These are phyloP conservation scores for Boletus eberwhitei DNA, from an alignment of 768 basidiomycete species.

Conservation along the genomic window DNA sequence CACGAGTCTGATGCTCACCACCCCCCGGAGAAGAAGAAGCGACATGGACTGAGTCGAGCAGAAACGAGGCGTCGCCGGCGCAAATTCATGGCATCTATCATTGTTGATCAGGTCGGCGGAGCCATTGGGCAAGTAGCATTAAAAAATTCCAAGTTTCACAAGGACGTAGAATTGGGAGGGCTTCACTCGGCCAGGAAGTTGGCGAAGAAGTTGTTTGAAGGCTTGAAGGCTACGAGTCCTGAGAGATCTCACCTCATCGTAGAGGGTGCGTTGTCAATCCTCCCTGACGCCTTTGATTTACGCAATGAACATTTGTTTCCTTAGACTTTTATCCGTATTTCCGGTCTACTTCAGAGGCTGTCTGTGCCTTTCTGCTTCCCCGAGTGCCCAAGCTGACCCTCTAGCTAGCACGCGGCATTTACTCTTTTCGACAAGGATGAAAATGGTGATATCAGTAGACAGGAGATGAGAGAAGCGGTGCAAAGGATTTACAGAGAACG, in stretches of 20 bases:
- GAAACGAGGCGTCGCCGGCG: conserved; percentile 41
- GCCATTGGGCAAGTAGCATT: conserved; percentile 70
- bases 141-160: conserved; percentile 61
- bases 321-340: conserved; percentile 80
- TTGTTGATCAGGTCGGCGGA: conserved; percentile 64
- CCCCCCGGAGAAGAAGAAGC: conserved; percentile 12
- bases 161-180: conserved; percentile 49
- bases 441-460: conserved; percentile 77
- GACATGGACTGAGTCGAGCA: conserved; percentile 18
- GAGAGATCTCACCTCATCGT: conserved; percentile 61
- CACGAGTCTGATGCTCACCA: conserved; percentile 9
- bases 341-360: conserved; percentile 65
- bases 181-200: conserved; percentile 63
- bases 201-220: conserved; percentile 64
- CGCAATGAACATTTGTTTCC: not conserved
- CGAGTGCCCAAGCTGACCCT: not conserved
- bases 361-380: conserved; percentile 22
- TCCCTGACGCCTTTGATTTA: not conserved
- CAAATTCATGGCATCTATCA: conserved; percentile 58
- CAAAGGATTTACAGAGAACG: conserved; percentile 78
- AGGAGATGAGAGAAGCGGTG: conserved; percentile 81
- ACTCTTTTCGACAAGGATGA: conserved; percentile 73
- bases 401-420: conserved; percentile 59
- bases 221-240: conserved; percentile 57
- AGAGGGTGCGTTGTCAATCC: conserved; percentile 45